These are phyloP conservation scores for Lepidium didymum DNA, from an alignment of 345 rosid genomes.

Conservation along the genomic window DNA sequence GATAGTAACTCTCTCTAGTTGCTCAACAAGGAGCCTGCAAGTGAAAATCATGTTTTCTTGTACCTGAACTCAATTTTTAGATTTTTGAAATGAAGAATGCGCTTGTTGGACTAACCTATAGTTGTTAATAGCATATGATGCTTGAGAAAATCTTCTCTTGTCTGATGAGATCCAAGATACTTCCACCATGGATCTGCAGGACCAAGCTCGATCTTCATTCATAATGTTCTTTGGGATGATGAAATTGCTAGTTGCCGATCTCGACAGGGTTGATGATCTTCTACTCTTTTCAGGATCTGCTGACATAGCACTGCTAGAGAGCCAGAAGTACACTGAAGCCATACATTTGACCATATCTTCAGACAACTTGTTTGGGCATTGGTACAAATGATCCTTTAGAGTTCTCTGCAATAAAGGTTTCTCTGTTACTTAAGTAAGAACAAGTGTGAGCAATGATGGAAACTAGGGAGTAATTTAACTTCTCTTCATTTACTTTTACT, in stretches of 20 bases:
- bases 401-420: conserved; percentile 37
- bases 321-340: conserved; percentile 85
- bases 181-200: conserved; percentile 65
- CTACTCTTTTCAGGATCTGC: conserved; percentile 31
- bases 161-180: conserved; percentile 72
- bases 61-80: not conserved
- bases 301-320: conserved; percentile 44
- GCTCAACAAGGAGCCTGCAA: conserved; percentile 80
- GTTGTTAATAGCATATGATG: conserved; percentile 64
- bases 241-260: conserved; percentile 57
- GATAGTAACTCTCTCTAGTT: conserved; percentile 61
- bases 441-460: not conserved
- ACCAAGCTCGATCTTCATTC: conserved; percentile 52
- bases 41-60: conserved; percentile 2
- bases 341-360: conserved; percentile 90
- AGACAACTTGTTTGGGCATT: conserved; percentile 84
- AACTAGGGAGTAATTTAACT: not conserved
- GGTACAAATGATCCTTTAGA: conserved; percentile 73
- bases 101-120: conserved; percentile 43
- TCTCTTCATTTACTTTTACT: conserved; percentile 36
- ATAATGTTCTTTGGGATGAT: conserved; percentile 40
- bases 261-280: conserved; percentile 46
- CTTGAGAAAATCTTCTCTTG: conserved; percentile 52
- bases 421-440: conserved; percentile 8
- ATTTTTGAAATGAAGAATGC: not conserved